Evolutionary conservation across 1,284 basidiomycete genomes (phyloP).

Genomic region (Moniliella sp.): DNA sequence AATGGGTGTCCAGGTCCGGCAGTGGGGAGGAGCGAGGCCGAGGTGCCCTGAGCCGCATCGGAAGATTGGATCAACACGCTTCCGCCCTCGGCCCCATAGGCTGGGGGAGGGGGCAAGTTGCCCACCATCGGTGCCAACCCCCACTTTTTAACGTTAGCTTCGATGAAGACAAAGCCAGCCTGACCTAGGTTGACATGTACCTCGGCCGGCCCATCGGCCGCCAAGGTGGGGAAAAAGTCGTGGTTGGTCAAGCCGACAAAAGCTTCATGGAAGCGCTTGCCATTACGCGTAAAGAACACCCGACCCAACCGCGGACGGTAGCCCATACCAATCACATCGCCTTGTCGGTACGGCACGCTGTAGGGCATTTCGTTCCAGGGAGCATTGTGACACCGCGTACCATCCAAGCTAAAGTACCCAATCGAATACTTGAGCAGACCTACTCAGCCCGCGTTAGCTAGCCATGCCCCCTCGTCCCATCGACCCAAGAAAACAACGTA

Average conservation of each 20-base stretch:
- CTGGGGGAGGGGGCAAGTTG: constrained; percentile 29
- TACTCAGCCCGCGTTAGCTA: too few species aligned
- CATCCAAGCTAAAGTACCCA: constrained; percentile 76
- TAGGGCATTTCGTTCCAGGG: constrained; percentile 74
- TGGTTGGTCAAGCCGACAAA: constrained; percentile 25
- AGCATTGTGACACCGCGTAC: constrained; percentile 90
- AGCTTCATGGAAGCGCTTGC: constrained; percentile 26
- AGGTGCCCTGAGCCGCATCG: too few species aligned
- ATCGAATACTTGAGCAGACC: constrained; percentile 79
- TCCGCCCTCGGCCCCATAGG: constrained; percentile 30
- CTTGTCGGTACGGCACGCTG: constrained; percentile 66
- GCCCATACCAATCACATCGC: constrained; percentile 37
- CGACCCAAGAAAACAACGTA: too few species aligned
- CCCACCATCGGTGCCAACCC: constrained; percentile 33
- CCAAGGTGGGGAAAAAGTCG: constrained; percentile 32
- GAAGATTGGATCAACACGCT: constrained; percentile 33
- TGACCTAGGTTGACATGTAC: constrained; percentile 32
- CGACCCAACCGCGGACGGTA: constrained; percentile 28
- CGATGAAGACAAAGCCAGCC: constrained; percentile 32
- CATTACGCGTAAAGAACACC: constrained; percentile 32
- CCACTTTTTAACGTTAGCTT: constrained; percentile 33
- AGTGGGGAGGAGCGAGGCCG: too few species aligned
- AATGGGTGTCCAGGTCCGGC: too few species aligned
- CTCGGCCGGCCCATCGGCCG: constrained; percentile 26
- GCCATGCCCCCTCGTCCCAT: neutral